Base-by-base conservation (phyloP, 108 stramenopile species). In the Cyclostephanos invisitatus region DNA sequence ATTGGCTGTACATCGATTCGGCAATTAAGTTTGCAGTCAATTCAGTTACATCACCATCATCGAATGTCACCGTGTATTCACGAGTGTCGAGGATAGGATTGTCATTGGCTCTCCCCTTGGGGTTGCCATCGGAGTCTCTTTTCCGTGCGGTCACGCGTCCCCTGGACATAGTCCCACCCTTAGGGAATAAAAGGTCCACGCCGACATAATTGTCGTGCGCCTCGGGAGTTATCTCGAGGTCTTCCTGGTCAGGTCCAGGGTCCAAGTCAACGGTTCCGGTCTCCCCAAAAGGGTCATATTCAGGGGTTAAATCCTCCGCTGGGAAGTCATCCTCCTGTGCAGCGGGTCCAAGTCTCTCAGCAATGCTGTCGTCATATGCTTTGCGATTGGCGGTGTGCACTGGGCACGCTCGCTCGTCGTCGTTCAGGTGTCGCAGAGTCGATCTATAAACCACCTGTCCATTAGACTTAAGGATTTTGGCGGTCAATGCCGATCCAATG, bases 111-210 rank as follows among this genome's bases (percentile, higher is more conserved):
- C 32, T 17, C 3, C 81, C 81, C 56, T 83, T 50, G 5, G 75
- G 81, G 25, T 61, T 73, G 0, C 82, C 85, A 70, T 73, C 68
- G 20, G 55, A 22, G 20, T 77, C 50, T 3, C 77, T 48, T 58
- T 84, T 84, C 0, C 77, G 71, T 22, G 56, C 20, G 17, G 29
- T 49, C 29, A 87, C 79, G 11, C 50, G 71, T 48, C 71, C 83
- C 27, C 46, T 50, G 10, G 40, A 15, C 36, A 58, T 20, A 0
- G 46, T 24, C 40, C 53, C 62, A 1, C 77, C 80, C 8, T 35
- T 15, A 18, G 83, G 77, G 0, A 87, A 15, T 7, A 62, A 12
- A 0, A 83, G 76, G 21, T 78, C 71, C 14, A 70, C 60, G 17
- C 56, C 36, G 20, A 85, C 36, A 21, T 72, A 70, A 12, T 67